Percentiles rank a stretch among this genome's conserved stretches.
These are phyloP conservation scores for Stipa capillata DNA, from an alignment of 176 grass and related monocot genomes.

Conservation along the genomic window DNA sequence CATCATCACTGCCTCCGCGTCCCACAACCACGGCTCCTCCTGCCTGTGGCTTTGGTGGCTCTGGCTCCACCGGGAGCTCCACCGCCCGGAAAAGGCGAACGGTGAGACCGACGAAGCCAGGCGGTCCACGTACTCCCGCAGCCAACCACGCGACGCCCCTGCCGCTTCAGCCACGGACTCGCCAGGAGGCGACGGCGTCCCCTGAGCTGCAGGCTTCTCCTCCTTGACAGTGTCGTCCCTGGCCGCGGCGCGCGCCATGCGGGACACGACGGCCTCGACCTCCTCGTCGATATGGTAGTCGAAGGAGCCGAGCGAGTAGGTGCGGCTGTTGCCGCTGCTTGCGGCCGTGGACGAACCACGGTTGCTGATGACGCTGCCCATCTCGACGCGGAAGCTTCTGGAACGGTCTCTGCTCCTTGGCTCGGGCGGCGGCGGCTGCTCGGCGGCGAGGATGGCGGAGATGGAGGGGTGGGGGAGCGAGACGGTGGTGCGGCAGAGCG, in stretches of 20 bases:
- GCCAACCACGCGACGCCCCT: slow-evolving; percentile 51
- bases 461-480: slow-evolving; percentile 39
- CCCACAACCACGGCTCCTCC: slow-evolving; percentile 61
- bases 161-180: slow-evolving; percentile 54
- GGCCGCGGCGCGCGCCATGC: slow-evolving; percentile 8
- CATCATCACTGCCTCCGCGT: slow-evolving; percentile 36
- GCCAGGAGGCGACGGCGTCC: slow-evolving; percentile 23
- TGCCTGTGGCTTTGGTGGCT: slow-evolving; percentile 5
- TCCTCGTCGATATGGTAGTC: slow-evolving; percentile 90
- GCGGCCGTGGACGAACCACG: slow-evolving; percentile 7
- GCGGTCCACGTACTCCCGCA: slow-evolving; percentile 75
- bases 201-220: not conserved
- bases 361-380: slow-evolving; percentile 82
- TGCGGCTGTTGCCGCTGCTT: slow-evolving; percentile 8
- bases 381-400: slow-evolving; percentile 68
- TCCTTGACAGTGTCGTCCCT: slow-evolving; percentile 6
- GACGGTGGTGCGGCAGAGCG: slow-evolving; percentile 81
- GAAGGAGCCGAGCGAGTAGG: slow-evolving; percentile 79
- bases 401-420: not conserved
- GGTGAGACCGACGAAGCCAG: slow-evolving; percentile 48
- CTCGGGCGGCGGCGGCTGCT: not conserved
- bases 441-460: slow-evolving; percentile 33
- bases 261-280: slow-evolving; percentile 70
- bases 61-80: slow-evolving; percentile 53
- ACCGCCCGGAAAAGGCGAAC: slow-evolving; percentile 43